Percentiles rank a stretch among this genome's conserved stretches.
Evolutionary conservation across 129 eudicot species (phyloP).

Genomic region (Lactuca sativa): DNA sequence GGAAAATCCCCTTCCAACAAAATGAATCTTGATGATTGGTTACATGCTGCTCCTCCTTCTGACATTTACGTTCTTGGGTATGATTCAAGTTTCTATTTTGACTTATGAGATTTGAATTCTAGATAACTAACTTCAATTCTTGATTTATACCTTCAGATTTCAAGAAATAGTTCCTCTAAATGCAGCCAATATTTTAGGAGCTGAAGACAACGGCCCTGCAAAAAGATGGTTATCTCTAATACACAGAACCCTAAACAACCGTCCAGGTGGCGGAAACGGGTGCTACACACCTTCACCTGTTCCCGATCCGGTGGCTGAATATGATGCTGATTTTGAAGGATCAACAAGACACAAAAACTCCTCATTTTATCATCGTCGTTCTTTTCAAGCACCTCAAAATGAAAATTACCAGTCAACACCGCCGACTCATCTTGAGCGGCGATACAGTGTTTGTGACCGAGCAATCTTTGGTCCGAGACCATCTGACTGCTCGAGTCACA

Average conservation of each 20-base stretch:
- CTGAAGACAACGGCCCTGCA: slow-evolving; percentile 97
- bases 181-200: slow-evolving; percentile 83
- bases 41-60: slow-evolving; percentile 92
- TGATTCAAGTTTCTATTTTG: slow-evolving; percentile 11
- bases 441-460: slow-evolving; percentile 89
- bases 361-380: slow-evolving; percentile 58
- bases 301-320: slow-evolving; percentile 79
- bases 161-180: slow-evolving; percentile 95
- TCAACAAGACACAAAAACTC: slow-evolving; percentile 57
- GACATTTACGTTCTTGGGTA: slow-evolving; percentile 98
- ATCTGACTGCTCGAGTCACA: slow-evolving; percentile 58
- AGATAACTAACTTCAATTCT: not conserved
- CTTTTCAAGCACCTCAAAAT: slow-evolving; percentile 69
- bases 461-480: slow-evolving; percentile 82
- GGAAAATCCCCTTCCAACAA: slow-evolving; percentile 78
- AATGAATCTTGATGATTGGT: slow-evolving; percentile 93
- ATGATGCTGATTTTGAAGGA: slow-evolving; percentile 90
- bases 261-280: slow-evolving; percentile 54
- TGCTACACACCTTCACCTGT: slow-evolving; percentile 80
- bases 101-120: not conserved
- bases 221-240: slow-evolving; percentile 75
- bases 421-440: slow-evolving; percentile 72
- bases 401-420: slow-evolving; percentile 42
- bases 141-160: slow-evolving; percentile 43
- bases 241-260: slow-evolving; percentile 60